phyloP scores from a whole-genome alignment of 1,284 basidiomycete species.

The Uromyces viciae-fabae region DNA sequence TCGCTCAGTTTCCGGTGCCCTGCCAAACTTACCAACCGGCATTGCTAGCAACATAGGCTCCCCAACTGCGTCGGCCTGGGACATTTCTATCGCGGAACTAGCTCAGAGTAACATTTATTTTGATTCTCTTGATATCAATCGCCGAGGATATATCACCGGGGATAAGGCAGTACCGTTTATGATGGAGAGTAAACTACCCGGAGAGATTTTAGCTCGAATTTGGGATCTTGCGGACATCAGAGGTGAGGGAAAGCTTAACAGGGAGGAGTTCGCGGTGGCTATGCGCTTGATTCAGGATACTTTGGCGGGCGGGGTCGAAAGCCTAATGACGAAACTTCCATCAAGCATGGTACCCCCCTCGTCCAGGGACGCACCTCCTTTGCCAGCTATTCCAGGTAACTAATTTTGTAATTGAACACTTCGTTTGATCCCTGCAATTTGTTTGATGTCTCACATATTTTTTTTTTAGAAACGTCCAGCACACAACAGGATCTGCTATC shows the following conservation, averaged over 20 bases:
- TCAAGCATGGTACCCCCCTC: slow-evolving; percentile 74
- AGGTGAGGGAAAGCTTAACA: slow-evolving; percentile 78
- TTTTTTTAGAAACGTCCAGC: slow-evolving; percentile 51
- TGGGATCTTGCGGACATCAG: slow-evolving; percentile 95
- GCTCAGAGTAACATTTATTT: slow-evolving; percentile 76
- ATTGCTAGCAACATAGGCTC: not conserved
- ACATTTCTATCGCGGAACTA: slow-evolving; percentile 79
- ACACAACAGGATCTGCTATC: slow-evolving; percentile 57
- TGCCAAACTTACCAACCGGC: not conserved
- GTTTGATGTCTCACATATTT: too few species aligned
- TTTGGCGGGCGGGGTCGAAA: slow-evolving; percentile 67
- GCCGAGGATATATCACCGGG: slow-evolving; percentile 79
- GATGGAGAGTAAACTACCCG: slow-evolving; percentile 81
- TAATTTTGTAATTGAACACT: slow-evolving; percentile 46
- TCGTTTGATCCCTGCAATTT: too few species aligned
- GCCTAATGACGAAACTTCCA: slow-evolving; percentile 71
- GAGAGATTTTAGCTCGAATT: slow-evolving; percentile 77
- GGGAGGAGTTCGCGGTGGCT: slow-evolving; percentile 93
- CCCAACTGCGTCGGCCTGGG: slow-evolving; percentile 63
- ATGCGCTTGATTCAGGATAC: slow-evolving; percentile 90
- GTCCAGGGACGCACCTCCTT: slow-evolving; percentile 59
- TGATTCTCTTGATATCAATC: slow-evolving; percentile 71
- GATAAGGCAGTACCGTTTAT: slow-evolving; percentile 95
- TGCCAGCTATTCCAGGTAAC: slow-evolving; percentile 47
- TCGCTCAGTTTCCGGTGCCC: slow-evolving; percentile 8